Conservation (phyloP, 805 yeast genomes). For the Suhomyces kilbournensis region DNA sequence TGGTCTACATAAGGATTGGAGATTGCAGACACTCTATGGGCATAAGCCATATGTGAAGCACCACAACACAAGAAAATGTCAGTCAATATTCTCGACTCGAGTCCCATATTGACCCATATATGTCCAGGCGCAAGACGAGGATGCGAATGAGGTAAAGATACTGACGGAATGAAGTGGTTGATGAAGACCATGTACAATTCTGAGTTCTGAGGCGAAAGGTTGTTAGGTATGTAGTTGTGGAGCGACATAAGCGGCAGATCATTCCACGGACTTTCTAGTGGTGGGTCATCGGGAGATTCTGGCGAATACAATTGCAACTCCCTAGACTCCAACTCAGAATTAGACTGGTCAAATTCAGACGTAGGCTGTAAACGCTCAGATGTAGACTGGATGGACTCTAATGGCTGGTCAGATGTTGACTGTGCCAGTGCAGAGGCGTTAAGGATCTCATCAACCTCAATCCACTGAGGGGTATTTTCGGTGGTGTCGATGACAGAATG, state of each 20-base stretch:
- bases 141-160: slow-evolving; percentile 15
- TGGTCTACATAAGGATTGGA: slow-evolving; percentile 11
- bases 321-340: background rate
- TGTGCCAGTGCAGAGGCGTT: background rate
- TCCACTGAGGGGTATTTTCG: background rate
- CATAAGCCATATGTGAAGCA: slow-evolving; percentile 5
- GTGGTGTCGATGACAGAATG: background rate
- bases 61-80: slow-evolving; percentile 31
- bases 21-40: background rate
- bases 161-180: slow-evolving; percentile 11
- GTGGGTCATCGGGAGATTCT: background rate
- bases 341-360: background rate
- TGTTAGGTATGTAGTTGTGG: slow-evolving; percentile 7
- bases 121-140: slow-evolving; percentile 13
- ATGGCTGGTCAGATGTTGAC: background rate
- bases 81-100: slow-evolving; percentile 57
- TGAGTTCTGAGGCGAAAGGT: slow-evolving; percentile 6
- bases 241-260: background rate
- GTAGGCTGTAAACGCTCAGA: background rate
- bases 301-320: background rate
- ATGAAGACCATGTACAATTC: slow-evolving; percentile 12
- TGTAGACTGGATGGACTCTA: background rate
- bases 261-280: background rate
- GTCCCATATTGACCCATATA: slow-evolving; percentile 45
- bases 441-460: background rate